Base-by-base conservation (phyloP, 2,329 filamentous ascomycete genomes). In the Talaromyces sp. region DNA sequence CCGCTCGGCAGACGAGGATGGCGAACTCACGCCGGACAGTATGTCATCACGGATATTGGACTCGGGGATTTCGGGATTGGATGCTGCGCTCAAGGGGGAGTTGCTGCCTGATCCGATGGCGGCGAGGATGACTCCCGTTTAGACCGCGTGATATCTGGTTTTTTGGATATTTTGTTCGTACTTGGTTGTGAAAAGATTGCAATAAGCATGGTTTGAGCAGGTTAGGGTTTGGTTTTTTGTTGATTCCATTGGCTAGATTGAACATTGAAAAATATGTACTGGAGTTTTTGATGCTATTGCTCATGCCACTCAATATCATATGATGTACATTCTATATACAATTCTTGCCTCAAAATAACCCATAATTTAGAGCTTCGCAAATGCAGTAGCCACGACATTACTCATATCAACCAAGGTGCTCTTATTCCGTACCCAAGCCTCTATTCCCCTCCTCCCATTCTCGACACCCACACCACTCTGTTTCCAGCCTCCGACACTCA, bases 401-500 rank as follows among this genome's bases (percentile, higher is more conserved):
- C 87, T 87, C 83, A 93, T 90, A 76, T 96, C 92, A 2, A 96
- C 88, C 35, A 96, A 78, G 1, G 92, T 96, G 77, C 92, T 96
- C 83, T 95, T 96, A 71, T 93, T 95, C 78, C 87, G 83, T 61
- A 93, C 85, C 89, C 93, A 97, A 3, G 90, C 89, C 76, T 90
- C 88, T 62, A 97, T 83, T 0, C 92, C 92, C 71, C 85, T 87
- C 65, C 87, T 83, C 3, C 92, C 93, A 76, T 97, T 97, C 82
- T 96, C 92, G 1, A 96, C 88, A 0, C 92, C 92, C 10, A 96
- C 80, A 39, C 93, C 93, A 74, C 92, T 96, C 83, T 90, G 85
- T 82, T 96, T 96, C 93, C 92, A 96, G 0, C 92, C 92, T 10
- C 92, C 92, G 0, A 96, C 92, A 2, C 90, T 90, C 93, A 96